Conservation (phyloP, 2,329 filamentous ascomycete species). For the Ceratocystis alfenasii region DNA sequence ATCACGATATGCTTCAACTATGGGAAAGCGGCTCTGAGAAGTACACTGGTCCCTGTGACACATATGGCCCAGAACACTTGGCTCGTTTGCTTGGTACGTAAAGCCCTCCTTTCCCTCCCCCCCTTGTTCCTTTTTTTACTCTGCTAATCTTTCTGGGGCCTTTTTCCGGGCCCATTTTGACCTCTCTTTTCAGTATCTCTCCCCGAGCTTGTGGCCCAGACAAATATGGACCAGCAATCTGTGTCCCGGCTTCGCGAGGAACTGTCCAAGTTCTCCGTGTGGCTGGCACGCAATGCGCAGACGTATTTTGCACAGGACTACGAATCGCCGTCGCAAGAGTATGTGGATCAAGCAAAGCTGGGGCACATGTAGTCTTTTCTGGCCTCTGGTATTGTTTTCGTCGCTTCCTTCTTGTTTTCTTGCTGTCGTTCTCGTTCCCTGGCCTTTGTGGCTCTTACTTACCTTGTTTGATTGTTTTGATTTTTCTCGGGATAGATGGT, state of each 20-base stretch:
- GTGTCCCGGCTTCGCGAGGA: conserved; percentile 83
- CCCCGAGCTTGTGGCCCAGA: conserved; percentile 88
- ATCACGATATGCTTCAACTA: conserved; percentile 60
- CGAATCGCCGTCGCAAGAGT: conserved; percentile 58
- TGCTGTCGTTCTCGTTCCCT: not conserved
- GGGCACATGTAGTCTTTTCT: conserved; percentile 13
- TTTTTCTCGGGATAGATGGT: conserved; percentile 6
- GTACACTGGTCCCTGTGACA: conserved; percentile 60
- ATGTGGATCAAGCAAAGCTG: conserved; percentile 52
- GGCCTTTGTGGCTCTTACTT: not conserved
- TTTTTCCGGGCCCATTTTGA: not conserved
- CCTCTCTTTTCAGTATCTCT: conserved; percentile 53
- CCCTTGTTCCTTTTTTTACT: not conserved
- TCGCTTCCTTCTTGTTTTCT: not conserved
- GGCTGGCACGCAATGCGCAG: conserved; percentile 65
- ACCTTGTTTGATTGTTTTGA: not conserved
- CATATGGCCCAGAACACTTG: conserved; percentile 89
- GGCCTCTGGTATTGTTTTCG: not conserved
- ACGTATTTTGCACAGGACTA: conserved; percentile 70
- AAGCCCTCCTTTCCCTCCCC: not conserved
- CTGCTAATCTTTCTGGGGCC: not conserved
- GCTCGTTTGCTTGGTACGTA: conserved; percentile 72
- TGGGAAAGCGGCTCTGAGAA: conserved; percentile 52
- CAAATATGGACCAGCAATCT: conserved; percentile 92
- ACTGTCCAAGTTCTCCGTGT: conserved; percentile 70